Percentiles rank a stretch among this genome's conserved stretches.
These are phyloP conservation scores for Syzygium malaccense DNA, from an alignment of 441 rosid genomes.

Conservation along the genomic window DNA sequence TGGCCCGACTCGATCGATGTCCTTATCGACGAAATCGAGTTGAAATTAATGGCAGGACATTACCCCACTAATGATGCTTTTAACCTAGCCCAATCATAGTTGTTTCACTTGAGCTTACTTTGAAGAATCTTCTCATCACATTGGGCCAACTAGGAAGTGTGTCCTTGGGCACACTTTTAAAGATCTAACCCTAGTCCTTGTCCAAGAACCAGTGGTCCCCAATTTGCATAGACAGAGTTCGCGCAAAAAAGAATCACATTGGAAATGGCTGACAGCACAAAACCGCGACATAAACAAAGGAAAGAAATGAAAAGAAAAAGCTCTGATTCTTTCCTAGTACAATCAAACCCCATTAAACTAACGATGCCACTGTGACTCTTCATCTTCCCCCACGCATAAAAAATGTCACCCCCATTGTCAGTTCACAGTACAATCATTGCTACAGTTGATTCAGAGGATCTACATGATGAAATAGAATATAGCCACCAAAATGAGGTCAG, in stretches of 20 bases:
- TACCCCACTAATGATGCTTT: background rate
- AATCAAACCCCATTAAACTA: background rate
- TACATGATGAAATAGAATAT: background rate
- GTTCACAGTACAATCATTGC: background rate
- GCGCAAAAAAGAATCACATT: background rate
- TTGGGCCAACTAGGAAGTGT: background rate
- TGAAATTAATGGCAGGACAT: background rate
- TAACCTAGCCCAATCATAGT: background rate
- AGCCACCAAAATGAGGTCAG: background rate
- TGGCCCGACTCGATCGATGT: background rate
- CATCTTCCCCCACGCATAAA: background rate
- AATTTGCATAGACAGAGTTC: background rate
- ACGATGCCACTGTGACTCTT: background rate
- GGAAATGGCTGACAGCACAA: background rate
- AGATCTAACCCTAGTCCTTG: background rate
- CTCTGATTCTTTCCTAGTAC: background rate
- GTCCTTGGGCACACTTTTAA: background rate
- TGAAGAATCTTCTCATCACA: background rate
- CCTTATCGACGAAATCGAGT: background rate
- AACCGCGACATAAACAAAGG: background rate
- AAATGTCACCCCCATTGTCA: background rate
- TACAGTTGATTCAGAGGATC: background rate
- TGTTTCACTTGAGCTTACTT: background rate
- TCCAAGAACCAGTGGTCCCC: background rate
- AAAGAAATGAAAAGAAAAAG: background rate